Evolutionary conservation across 2,329 filamentous ascomycete species (phyloP).

Genomic region (Zasmidium citrigriseum): DNA sequence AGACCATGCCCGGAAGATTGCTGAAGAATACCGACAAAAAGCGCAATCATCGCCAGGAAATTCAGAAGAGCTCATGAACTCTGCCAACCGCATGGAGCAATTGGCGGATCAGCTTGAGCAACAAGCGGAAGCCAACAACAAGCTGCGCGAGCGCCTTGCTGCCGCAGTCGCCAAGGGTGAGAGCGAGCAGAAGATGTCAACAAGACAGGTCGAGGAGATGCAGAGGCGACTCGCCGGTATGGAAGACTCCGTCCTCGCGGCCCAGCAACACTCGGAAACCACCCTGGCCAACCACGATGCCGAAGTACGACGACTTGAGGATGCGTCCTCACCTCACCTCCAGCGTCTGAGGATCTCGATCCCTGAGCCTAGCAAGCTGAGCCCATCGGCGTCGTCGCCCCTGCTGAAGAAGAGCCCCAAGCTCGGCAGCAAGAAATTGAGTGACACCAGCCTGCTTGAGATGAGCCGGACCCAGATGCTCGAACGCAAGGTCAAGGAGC

Average conservation of each 20-base stretch:
- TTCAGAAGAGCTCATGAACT: conserved; percentile 66
- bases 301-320: conserved; percentile 73
- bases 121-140: conserved; percentile 76
- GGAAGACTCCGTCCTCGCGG: conserved; percentile 79
- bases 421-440: conserved; percentile 60
- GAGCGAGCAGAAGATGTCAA: conserved; percentile 76
- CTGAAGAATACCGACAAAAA: conserved; percentile 61
- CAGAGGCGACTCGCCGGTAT: conserved; percentile 77
- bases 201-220: conserved; percentile 78
- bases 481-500: conserved; percentile 75
- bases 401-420: conserved; percentile 52
- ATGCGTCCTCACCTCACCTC: conserved; percentile 75
- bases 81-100: conserved; percentile 75
- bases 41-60: conserved; percentile 54
- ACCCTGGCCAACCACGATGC: conserved; percentile 82
- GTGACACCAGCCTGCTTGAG: conserved; percentile 56
- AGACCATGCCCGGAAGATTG: conserved; percentile 69
- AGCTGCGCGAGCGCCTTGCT: conserved; percentile 73
- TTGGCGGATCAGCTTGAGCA: conserved; percentile 76
- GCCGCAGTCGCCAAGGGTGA: conserved; percentile 83
- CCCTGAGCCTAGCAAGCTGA: conserved; percentile 49
- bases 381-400: conserved; percentile 59
- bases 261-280: conserved; percentile 85
- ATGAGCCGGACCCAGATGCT: conserved; percentile 73
- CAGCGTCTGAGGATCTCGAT: conserved; percentile 62